Conservation (phyloP, 805 yeast genomes). For the Candida anglica region DNA sequence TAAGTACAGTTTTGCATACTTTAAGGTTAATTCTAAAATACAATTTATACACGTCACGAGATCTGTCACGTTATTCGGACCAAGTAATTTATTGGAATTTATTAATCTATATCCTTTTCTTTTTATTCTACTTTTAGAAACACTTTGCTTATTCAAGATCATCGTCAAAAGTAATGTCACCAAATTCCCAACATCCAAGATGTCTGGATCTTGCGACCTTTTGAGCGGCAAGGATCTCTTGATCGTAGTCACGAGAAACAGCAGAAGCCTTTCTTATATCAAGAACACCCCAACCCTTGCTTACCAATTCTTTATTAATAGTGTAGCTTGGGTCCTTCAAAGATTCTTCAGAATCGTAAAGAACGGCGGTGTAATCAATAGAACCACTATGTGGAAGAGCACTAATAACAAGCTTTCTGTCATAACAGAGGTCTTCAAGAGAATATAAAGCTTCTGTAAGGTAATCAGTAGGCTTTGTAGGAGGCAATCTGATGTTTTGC, state of each 20-base stretch:
- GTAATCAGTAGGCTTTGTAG: constrained; percentile 51
- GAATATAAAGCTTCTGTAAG: constrained; percentile 49
- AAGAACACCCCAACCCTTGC: constrained; percentile 59
- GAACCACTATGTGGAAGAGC: constrained; percentile 38
- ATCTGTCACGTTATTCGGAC: too few species aligned
- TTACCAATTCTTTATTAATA: constrained; percentile 55
- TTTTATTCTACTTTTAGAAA: neutral
- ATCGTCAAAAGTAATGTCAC: constrained; percentile 64
- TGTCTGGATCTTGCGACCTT: constrained; percentile 45
- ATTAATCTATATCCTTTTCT: neutral
- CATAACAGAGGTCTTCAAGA: constrained; percentile 50
- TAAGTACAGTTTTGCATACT: too few species aligned
- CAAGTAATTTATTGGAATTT: too few species aligned
- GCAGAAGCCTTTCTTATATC: constrained; percentile 26
- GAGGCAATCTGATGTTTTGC: constrained; percentile 55
- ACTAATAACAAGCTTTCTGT: constrained; percentile 51
- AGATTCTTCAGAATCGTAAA: constrained; percentile 56
- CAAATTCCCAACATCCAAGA: constrained; percentile 72
- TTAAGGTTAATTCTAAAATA: too few species aligned
- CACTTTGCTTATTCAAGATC: constrained; percentile 11
- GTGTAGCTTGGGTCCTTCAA: constrained; percentile 52
- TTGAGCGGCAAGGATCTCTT: constrained; percentile 41
- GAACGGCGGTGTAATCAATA: constrained; percentile 46
- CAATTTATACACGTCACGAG: too few species aligned
- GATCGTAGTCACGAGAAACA: constrained; percentile 29